Base-by-base conservation (phyloP, 352 stramenopile species). In the Phytophthora sp. region DNA sequence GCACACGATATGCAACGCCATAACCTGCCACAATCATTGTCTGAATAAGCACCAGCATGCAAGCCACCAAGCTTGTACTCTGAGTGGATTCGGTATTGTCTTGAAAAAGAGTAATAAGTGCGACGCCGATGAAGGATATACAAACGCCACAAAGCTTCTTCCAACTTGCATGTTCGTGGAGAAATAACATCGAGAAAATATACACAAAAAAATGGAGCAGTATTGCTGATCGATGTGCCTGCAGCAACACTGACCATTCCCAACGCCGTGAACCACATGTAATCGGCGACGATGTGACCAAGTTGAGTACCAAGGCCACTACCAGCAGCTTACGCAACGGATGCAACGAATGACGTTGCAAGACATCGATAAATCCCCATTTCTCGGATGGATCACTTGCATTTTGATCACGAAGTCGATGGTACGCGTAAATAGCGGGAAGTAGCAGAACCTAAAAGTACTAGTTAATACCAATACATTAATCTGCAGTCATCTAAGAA, bases 181-280 rank as follows among this genome's bases (percentile, higher is more conserved):
- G 55, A 20, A 77, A 79, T 54, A 70, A 83, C 24, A 83, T 71
- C 24, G 71, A 84, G 41, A 84, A 80, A 42, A 64, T 66, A 54
- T 84, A 84, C 15, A 84, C 74, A 51, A 84, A 84, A n/a, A 12
- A 84, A 61, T 27, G 74, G 74, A 27, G 74, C 72, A 32, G 62
- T 78, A 53, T 77, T 84, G 61, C 74, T 73, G 42, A 84, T 80
- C 23, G 74, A 54, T 0, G 71, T 80, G 32, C 74, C 68, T 2
- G 69, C 74, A 3, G 67, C 64, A 26, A 84, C 74, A 43, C 71
- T 84, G 39, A 84, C 62, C 45, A 58, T 74, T 18, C 61, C 55
- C 17, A 84, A 61, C 17, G 68, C 68, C 5, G 67, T 65, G 56
- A 80, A 79, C 66, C 66, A 79, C 45, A 83, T 75, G 55, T 83